Percentiles rank a stretch among this genome's conserved stretches.
phyloP scores from a whole-genome alignment of 2,329 filamentous ascomycete genomes.

The Fusarium sp. region DNA sequence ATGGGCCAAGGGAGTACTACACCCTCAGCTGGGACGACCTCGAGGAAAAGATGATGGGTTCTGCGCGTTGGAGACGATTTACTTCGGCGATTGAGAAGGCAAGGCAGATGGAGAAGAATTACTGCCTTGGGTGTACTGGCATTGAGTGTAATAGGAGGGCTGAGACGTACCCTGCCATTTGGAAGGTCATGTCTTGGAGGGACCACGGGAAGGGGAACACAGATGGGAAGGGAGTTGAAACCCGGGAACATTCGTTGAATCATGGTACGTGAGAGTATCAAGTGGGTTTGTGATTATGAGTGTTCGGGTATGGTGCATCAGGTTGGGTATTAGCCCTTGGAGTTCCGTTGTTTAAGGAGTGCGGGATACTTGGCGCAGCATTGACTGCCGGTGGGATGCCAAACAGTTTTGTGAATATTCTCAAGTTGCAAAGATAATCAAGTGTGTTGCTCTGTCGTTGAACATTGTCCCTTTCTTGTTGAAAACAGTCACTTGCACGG shows the following conservation, averaged over 20 bases:
- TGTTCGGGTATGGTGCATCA: background rate
- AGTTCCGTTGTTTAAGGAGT: background rate
- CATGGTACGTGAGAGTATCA: background rate
- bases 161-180: background rate
- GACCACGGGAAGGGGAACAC: background rate
- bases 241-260: background rate
- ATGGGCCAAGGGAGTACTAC: background rate
- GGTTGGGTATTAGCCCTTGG: background rate
- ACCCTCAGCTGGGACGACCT: background rate
- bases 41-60: background rate
- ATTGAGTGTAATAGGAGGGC: background rate
- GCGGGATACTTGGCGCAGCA: background rate
- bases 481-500: background rate
- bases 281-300: too few species aligned
- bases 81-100: background rate
- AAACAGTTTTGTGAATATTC: background rate
- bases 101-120: background rate
- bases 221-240: background rate
- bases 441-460: background rate
- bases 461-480: background rate
- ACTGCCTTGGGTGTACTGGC: background rate
- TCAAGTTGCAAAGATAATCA: background rate
- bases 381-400: background rate
- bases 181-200: constrained; percentile 5
- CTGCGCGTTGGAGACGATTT: background rate